Percentiles rank a stretch among this genome's conserved stretches.
Conservation (phyloP, 169 alveolate species). For the Eimeria falciformis region DNA sequence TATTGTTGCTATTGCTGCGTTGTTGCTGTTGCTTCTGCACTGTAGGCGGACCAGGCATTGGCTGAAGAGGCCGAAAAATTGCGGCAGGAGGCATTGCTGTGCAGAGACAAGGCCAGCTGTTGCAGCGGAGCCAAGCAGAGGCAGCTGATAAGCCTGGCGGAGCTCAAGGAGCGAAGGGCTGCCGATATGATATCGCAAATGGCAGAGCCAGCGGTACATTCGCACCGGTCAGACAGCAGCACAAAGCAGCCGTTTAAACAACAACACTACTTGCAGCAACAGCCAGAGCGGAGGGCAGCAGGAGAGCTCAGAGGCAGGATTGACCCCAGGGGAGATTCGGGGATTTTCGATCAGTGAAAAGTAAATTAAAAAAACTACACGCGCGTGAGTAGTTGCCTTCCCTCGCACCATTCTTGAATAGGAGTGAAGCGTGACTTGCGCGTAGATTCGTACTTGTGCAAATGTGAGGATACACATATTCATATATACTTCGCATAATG, state of each 20-base stretch:
- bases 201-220: neutral
- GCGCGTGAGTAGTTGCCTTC: no score
- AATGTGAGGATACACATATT: no score
- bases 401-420: no score
- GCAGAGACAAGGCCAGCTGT: conserved; percentile 66
- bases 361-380: no score
- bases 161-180: conserved; percentile 50
- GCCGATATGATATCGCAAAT: conserved; percentile 37
- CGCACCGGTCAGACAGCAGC: neutral
- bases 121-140: conserved; percentile 72
- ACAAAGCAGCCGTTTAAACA: neutral
- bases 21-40: neutral
- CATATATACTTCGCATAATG: no score
- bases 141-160: conserved; percentile 56
- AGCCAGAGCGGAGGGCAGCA: conserved; percentile 19
- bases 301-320: conserved; percentile 44
- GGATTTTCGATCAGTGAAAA: neutral
- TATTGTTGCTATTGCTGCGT: neutral
- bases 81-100: conserved; percentile 24
- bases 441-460: no score
- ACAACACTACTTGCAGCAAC: conserved; percentile 5
- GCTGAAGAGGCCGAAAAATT: conserved; percentile 18
- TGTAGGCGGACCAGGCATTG: conserved; percentile 22
- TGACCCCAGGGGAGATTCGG: conserved; percentile 36
- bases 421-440: no score